Evolutionary conservation across 495 filamentous ascomycete genomes (phyloP).

Genomic region (Penicillium salamii): DNA sequence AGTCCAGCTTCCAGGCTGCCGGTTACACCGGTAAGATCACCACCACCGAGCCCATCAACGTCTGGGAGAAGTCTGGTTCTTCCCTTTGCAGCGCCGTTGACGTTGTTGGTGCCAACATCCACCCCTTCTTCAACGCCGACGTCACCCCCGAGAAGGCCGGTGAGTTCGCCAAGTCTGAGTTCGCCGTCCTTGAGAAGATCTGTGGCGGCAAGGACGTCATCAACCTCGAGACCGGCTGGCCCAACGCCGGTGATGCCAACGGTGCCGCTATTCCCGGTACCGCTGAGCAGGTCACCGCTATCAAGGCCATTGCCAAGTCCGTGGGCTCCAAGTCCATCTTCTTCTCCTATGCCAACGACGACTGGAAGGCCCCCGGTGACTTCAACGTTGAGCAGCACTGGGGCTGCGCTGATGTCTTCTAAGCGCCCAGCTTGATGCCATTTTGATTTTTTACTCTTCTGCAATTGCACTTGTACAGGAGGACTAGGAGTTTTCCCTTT

Average conservation of each 20-base stretch:
- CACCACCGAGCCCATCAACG: slow-evolving; percentile 80
- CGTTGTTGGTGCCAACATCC: slow-evolving; percentile 77
- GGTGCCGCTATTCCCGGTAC: slow-evolving; percentile 67
- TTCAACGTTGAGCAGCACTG: slow-evolving; percentile 79
- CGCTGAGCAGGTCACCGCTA: slow-evolving; percentile 66
- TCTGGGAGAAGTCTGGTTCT: slow-evolving; percentile 54
- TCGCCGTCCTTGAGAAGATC: slow-evolving; percentile 58
- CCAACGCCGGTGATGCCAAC: slow-evolving; percentile 63
- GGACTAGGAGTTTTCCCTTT: slow-evolving; percentile 28
- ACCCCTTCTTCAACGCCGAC: slow-evolving; percentile 86
- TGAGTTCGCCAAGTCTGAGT: slow-evolving; percentile 64
- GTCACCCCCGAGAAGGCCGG: slow-evolving; percentile 64
- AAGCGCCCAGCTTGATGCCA: slow-evolving; percentile 19
- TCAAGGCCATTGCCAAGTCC: slow-evolving; percentile 57
- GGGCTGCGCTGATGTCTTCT: slow-evolving; percentile 60
- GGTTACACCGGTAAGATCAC: slow-evolving; percentile 78
- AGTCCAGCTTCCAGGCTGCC: slow-evolving; percentile 45
- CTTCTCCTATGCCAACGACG: slow-evolving; percentile 78
- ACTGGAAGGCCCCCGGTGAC: slow-evolving; percentile 72
- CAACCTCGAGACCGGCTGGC: slow-evolving; percentile 93
- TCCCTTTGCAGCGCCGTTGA: slow-evolving; percentile 72
- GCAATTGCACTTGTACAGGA: slow-evolving; percentile 32
- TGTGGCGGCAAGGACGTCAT: slow-evolving; percentile 66
- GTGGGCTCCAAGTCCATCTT: slow-evolving; percentile 63
- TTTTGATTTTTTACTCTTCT: slow-evolving; percentile 14